Percentiles rank a stretch among this genome's conserved stretches.
Evolutionary conservation across 2,329 filamentous ascomycete genomes (phyloP).

Genomic region (Aschersonia sp.): DNA sequence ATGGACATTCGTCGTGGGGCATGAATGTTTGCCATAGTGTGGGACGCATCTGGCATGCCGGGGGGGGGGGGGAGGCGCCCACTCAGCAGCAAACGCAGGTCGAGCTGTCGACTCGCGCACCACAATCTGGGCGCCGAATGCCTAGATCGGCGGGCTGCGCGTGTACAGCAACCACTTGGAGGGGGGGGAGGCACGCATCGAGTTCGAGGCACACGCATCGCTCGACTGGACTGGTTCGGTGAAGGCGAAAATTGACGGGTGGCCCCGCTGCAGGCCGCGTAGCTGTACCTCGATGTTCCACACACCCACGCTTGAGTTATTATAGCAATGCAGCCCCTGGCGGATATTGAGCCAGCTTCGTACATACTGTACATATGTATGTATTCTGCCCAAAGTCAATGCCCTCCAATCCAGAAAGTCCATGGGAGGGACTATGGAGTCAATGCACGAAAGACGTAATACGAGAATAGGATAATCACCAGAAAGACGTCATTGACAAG

Average conservation of each 20-base stretch:
- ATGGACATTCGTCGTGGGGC: no score
- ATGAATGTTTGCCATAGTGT: no score
- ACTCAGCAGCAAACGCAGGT: neutral
- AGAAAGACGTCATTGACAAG: no score
- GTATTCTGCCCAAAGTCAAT: neutral
- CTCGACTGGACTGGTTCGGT: neutral
- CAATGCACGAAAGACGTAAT: no score
- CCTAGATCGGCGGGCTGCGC: neutral
- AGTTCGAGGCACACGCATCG: neutral
- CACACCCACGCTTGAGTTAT: neutral
- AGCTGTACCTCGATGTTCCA: constrained; percentile 4
- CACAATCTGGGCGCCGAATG: neutral
- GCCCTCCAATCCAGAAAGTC: neutral
- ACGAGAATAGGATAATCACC: no score
- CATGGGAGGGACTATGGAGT: neutral
- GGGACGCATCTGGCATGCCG: neutral
- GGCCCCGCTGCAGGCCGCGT: constrained; percentile 7
- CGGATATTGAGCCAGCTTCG: neutral
- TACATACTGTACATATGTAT: neutral
- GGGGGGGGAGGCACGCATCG: neutral
- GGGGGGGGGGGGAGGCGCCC: no score
- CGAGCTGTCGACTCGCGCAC: neutral
- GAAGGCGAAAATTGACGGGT: constrained; percentile 3
- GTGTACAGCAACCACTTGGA: neutral
- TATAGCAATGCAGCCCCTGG: neutral